phyloP scores from a whole-genome alignment of 2,329 filamentous ascomycete species.

The Harringtonia aguacate region DNA sequence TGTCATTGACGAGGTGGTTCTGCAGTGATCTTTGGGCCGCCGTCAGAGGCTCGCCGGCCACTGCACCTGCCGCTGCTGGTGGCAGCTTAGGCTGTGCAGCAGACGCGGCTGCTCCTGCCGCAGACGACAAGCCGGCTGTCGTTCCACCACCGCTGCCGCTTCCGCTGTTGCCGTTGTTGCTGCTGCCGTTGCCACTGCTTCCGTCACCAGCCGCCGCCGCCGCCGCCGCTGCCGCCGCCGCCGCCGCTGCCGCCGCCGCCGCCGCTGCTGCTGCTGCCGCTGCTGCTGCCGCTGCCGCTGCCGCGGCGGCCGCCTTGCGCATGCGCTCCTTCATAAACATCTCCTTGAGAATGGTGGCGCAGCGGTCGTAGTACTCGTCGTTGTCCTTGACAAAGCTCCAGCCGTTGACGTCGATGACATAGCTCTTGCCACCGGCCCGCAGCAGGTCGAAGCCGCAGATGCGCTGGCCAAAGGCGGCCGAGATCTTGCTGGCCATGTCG shows the following conservation, averaged over 20 bases:
- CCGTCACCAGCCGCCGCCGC: too few species aligned
- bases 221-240: slow-evolving; percentile 4
- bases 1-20: slow-evolving; percentile 16
- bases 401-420: slow-evolving; percentile 96
- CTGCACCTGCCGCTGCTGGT: slow-evolving; percentile 2
- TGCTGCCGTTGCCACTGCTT: too few species aligned
- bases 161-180: too few species aligned
- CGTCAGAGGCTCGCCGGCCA: slow-evolving; percentile 9
- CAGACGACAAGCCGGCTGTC: slow-evolving; percentile 13
- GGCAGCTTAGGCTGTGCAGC: slow-evolving; percentile 16
- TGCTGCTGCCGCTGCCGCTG: slow-evolving; percentile 10
- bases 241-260: slow-evolving; percentile 15
- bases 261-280: slow-evolving; percentile 12
- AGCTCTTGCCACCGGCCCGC: slow-evolving; percentile 79
- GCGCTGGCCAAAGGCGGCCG: slow-evolving; percentile 81
- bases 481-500: slow-evolving; percentile 80
- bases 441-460: slow-evolving; percentile 95
- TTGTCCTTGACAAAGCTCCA: slow-evolving; percentile 99
- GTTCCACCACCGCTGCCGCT: too few species aligned
- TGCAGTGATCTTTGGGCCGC: slow-evolving; percentile 8
- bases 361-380: slow-evolving; percentile 94
- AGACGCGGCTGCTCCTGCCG: slow-evolving; percentile 15
- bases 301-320: slow-evolving; percentile 26
- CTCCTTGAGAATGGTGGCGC: slow-evolving; percentile 72
- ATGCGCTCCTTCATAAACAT: slow-evolving; percentile 78